These are phyloP conservation scores for Colletotrichum viniferum DNA, from an alignment of 2,329 filamentous ascomycete genomes.

Conservation along the genomic window DNA sequence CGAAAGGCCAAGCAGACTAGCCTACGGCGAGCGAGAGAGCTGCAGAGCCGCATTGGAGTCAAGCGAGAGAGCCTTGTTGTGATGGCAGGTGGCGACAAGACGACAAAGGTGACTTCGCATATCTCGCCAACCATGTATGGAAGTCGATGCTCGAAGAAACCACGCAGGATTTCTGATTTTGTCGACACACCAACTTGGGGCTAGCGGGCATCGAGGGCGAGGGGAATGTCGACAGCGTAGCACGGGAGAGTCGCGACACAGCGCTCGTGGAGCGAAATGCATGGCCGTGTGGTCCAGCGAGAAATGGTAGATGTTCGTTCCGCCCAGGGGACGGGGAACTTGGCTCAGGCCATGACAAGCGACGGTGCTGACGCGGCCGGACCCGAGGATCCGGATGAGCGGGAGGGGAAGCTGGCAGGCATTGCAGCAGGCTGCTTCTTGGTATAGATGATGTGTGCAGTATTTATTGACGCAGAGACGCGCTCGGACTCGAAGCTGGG, in stretches of 20 bases:
- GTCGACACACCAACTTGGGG: background rate
- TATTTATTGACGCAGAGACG: background rate
- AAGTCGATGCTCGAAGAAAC: background rate
- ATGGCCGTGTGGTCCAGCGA: background rate
- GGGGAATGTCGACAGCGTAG: background rate
- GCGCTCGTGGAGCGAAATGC: background rate
- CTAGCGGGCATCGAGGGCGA: background rate
- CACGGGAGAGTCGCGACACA: fast-evolving
- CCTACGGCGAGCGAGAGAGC: background rate
- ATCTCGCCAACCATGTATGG: background rate
- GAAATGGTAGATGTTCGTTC: background rate
- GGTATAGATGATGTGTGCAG: background rate
- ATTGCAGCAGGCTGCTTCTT: background rate
- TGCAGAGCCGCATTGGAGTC: background rate
- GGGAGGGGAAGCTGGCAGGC: background rate
- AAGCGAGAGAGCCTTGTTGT: background rate
- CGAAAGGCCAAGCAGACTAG: background rate
- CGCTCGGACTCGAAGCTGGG: background rate
- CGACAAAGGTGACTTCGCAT: background rate
- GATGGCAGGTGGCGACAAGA: background rate
- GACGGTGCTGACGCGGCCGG: background rate
- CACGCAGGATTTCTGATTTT: background rate
- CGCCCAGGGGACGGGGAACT: background rate
- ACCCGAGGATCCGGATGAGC: background rate
- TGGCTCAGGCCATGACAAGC: background rate